These are phyloP conservation scores for Solanum chacoense DNA, from an alignment of 305 asterid genomes.

Conservation along the genomic window DNA sequence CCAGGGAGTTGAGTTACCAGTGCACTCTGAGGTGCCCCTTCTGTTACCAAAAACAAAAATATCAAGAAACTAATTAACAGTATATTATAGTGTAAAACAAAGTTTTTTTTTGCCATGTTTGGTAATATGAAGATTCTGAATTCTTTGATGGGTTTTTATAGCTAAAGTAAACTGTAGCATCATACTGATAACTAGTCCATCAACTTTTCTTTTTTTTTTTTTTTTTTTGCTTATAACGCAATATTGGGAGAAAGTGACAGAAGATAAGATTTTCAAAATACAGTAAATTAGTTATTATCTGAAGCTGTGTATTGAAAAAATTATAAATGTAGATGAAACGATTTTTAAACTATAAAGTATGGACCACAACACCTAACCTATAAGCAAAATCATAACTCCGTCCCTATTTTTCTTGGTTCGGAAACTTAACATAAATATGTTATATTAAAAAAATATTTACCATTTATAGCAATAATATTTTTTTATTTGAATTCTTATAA, in stretches of 20 bases:
- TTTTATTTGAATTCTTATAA: too few relatives aligned
- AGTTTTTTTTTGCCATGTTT: not conserved
- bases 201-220: too few relatives aligned
- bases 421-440: too few relatives aligned
- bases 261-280: not conserved
- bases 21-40: conserved; percentile 58
- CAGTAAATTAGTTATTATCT: too few relatives aligned
- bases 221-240: not conserved
- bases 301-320: too few relatives aligned
- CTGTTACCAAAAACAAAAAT: conserved; percentile 2
- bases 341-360: too few relatives aligned
- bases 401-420: too few relatives aligned
- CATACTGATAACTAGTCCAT: not conserved
- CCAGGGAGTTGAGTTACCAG: conserved; percentile 56
- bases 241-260: not conserved
- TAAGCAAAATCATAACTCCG: too few relatives aligned
- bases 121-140: not conserved
- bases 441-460: too few relatives aligned
- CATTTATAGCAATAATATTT: too few relatives aligned
- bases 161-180: not conserved
- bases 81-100: not conserved
- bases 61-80: not conserved
- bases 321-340: too few relatives aligned
- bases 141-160: not conserved
- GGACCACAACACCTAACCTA: too few relatives aligned